phyloP scores from a whole-genome alignment of 23 red algal species.

The Pyropia haitanensis region DNA sequence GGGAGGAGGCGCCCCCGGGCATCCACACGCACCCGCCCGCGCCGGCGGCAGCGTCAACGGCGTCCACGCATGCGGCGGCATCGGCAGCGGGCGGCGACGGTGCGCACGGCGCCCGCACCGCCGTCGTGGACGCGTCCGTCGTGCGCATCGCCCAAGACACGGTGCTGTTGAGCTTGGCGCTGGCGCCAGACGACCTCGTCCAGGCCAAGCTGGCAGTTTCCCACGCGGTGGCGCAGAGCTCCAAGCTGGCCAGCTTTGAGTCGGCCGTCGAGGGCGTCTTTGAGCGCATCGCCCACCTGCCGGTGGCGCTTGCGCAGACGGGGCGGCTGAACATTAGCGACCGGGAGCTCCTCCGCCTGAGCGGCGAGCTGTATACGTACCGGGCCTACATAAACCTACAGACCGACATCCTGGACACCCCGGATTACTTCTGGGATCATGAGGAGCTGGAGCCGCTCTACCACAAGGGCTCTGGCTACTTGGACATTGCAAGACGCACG shows the following conservation, averaged over 20 bases:
- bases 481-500: conserved; percentile 27
- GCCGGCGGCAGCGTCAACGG: not conserved
- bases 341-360: conserved; percentile 40
- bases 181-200: conserved; percentile 14
- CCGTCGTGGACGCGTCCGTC: too few relatives aligned
- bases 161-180: not conserved
- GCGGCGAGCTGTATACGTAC: conserved; percentile 44
- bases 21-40: not conserved
- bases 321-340: conserved; percentile 34
- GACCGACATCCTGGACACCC: conserved; percentile 51
- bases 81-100: too few relatives aligned
- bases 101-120: too few relatives aligned
- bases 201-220: conserved; percentile 29
- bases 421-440: conserved; percentile 58
- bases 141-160: conserved; percentile 12
- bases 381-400: conserved; percentile 26
- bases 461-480: conserved; percentile 20
- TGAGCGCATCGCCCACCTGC: conserved; percentile 24
- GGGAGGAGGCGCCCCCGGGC: not conserved
- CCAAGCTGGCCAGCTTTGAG: conserved; percentile 52
- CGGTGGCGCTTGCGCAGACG: conserved; percentile 22
- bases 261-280: conserved; percentile 36
- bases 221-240: conserved; percentile 33
- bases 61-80: too few relatives aligned
- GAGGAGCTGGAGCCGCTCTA: conserved; percentile 41